These are phyloP conservation scores for Stereum hirsutum DNA, from an alignment of 1,284 basidiomycete genomes.

Conservation along the genomic window DNA sequence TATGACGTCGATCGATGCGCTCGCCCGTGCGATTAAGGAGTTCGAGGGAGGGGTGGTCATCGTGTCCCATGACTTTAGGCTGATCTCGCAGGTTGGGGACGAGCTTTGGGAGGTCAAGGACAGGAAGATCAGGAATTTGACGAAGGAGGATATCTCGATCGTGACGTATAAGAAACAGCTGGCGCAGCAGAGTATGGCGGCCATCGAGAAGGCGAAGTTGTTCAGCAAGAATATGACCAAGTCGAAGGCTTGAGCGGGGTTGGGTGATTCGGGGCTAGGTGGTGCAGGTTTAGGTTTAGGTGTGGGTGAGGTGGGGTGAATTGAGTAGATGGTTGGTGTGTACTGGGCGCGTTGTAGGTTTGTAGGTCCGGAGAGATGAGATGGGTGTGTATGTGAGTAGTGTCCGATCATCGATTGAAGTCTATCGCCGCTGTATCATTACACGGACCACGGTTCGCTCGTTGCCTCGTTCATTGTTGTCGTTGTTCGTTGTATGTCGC, in stretches of 20 bases:
- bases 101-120: conserved; percentile 98
- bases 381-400: too few relatives aligned
- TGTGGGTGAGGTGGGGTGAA: too few relatives aligned
- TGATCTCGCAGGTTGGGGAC: conserved; percentile 92
- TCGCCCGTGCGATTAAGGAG: conserved; percentile 91
- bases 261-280: too few relatives aligned
- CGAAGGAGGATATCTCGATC: conserved; percentile 83
- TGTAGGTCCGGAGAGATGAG: too few relatives aligned
- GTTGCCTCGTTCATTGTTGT: too few relatives aligned
- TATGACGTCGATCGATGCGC: conserved; percentile 93
- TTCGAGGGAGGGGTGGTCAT: conserved; percentile 98
- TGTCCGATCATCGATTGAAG: too few relatives aligned
- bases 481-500: too few relatives aligned
- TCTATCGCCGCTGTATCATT: too few relatives aligned
- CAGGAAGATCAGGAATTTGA: conserved; percentile 89
- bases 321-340: too few relatives aligned
- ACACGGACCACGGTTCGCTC: too few relatives aligned
- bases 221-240: conserved; percentile 55
- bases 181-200: conserved; percentile 58
- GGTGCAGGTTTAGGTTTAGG: too few relatives aligned
- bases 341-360: too few relatives aligned
- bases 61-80: conserved; percentile 95
- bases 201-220: conserved; percentile 88
- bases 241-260: background rate
- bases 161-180: conserved; percentile 86